A percentile compares a stretch with the other conserved stretches of the same genome.
Evolutionary conservation across 768 basidiomycete genomes (phyloP).

Genomic region (Clavaria fumosa): DNA sequence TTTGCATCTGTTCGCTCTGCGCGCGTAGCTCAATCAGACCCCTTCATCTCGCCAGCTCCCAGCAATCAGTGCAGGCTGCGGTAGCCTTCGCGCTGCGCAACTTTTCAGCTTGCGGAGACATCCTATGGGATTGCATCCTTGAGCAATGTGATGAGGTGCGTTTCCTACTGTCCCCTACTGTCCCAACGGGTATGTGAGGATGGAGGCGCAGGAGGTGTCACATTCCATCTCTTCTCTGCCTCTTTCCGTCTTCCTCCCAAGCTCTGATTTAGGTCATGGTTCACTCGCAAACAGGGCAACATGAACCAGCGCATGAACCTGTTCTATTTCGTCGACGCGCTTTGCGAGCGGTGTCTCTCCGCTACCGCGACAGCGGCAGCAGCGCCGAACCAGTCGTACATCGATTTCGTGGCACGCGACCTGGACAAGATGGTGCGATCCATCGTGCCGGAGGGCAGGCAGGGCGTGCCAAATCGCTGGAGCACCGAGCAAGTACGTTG

Average conservation of each 20-base stretch:
- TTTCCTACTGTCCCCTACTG: too few species aligned
- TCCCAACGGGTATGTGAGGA: too few species aligned
- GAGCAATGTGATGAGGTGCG: slow-evolving; percentile 22
- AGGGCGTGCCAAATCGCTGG: slow-evolving; percentile 74
- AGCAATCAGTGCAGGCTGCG: slow-evolving; percentile 78
- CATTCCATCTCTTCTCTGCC: background rate
- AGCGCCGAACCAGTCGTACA: slow-evolving; percentile 39
- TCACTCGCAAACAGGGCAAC: too few species aligned
- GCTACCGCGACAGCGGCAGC: slow-evolving; percentile 39
- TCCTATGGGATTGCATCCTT: slow-evolving; percentile 85
- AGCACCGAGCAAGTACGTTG: slow-evolving; percentile 73
- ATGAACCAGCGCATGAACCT: slow-evolving; percentile 91
- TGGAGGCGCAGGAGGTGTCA: too few species aligned
- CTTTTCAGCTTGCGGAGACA: slow-evolving; percentile 73
- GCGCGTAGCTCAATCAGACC: too few species aligned
- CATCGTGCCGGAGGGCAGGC: slow-evolving; percentile 81
- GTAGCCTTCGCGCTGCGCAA: slow-evolving; percentile 77
- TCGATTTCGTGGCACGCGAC: slow-evolving; percentile 67
- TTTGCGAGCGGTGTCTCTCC: slow-evolving; percentile 66
- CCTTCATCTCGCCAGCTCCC: slow-evolving; percentile 37
- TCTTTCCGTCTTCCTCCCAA: too few species aligned
- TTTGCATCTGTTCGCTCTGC: too few species aligned
- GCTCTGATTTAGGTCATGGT: too few species aligned
- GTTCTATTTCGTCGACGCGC: slow-evolving; percentile 76
- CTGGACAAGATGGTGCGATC: slow-evolving; percentile 61